These are phyloP conservation scores for Suillus brevipes DNA, from an alignment of 768 basidiomycete species.

Conservation along the genomic window DNA sequence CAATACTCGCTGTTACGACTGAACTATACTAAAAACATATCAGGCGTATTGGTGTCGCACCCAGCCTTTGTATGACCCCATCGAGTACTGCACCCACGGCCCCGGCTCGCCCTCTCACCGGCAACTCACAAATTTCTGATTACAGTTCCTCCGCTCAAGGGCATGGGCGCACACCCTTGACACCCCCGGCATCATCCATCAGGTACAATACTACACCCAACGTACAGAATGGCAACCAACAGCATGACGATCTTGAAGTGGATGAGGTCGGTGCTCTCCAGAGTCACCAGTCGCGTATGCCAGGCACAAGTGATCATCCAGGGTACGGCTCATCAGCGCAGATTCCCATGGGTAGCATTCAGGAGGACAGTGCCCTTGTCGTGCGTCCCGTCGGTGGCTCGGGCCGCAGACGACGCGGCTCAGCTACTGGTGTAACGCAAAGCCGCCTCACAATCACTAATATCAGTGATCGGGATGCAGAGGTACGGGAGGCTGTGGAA, in stretches of 20 bases:
- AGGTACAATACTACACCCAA: conserved; percentile 32
- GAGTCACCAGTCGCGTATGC: conserved; percentile 4
- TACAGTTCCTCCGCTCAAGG: conserved; percentile 13
- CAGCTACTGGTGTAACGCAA: conserved; percentile 23
- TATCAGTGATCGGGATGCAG: conserved; percentile 33
- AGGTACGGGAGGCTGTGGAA: conserved; percentile 46
- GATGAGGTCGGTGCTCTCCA: conserved; percentile 26
- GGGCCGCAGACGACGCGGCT: conserved; percentile 33
- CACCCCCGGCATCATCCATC: conserved; percentile 20
- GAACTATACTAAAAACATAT: conserved; percentile 4
- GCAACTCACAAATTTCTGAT: conserved; percentile 19
- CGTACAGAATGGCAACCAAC: conserved; percentile 21
- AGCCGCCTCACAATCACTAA: conserved; percentile 46
- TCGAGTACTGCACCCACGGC: conserved; percentile 31
- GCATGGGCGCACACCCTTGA: conserved; percentile 15
- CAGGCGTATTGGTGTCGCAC: conserved; percentile 52
- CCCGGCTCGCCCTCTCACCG: conserved; percentile 25
- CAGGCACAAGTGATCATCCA: conserved; percentile 29
- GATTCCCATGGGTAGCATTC: conserved; percentile 26
- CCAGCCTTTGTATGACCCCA: conserved; percentile 38
- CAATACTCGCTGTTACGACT: not conserved
- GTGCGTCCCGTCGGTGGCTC: conserved; percentile 14
- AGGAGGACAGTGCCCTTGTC: conserved; percentile 18
- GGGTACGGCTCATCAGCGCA: conserved; percentile 25
- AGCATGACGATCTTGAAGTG: conserved; percentile 10